Percentiles rank a stretch among this genome's conserved stretches.
Conservation (phyloP, 305 asterid genomes). For the Fraxinus nigra region DNA sequence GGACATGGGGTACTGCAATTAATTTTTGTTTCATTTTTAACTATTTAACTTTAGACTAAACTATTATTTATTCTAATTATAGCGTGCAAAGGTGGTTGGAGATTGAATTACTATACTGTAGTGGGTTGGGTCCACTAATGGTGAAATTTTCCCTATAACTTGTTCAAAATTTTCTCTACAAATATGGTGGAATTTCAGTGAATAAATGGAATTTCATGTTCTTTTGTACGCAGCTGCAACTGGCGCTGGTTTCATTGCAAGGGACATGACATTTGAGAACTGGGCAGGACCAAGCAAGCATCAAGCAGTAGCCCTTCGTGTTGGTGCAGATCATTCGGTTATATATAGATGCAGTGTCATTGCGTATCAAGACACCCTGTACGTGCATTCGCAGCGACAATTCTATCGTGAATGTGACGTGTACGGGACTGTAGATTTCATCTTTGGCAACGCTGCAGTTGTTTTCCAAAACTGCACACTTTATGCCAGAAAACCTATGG, state of each 20-base stretch:
- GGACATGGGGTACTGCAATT: background rate
- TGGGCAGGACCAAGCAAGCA: constrained; percentile 50
- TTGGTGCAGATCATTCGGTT: constrained; percentile 44
- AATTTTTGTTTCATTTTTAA: background rate
- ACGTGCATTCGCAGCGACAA: constrained; percentile 40
- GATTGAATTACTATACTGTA: no score
- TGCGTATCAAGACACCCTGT: constrained; percentile 49
- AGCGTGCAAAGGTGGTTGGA: background rate
- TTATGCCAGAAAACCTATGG: constrained; percentile 39
- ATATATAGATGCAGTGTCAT: constrained; percentile 38
- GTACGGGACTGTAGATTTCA: constrained; percentile 52
- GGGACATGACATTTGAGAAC: constrained; percentile 58
- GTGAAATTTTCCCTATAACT: background rate
- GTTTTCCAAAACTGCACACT: constrained; percentile 41
- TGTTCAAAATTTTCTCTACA: background rate
- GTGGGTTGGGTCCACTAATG: background rate
- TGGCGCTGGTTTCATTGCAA: constrained; percentile 55
- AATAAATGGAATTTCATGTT: background rate
- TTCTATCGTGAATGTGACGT: constrained; percentile 49
- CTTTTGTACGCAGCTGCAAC: constrained; percentile 41
- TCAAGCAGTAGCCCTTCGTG: constrained; percentile 53
- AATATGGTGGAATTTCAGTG: background rate
- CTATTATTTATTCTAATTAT: background rate
- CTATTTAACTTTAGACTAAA: background rate
- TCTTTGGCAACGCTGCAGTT: constrained; percentile 50